These are phyloP conservation scores for Penicillium italicum DNA, from an alignment of 2,329 filamentous ascomycete genomes.

Conservation along the genomic window DNA sequence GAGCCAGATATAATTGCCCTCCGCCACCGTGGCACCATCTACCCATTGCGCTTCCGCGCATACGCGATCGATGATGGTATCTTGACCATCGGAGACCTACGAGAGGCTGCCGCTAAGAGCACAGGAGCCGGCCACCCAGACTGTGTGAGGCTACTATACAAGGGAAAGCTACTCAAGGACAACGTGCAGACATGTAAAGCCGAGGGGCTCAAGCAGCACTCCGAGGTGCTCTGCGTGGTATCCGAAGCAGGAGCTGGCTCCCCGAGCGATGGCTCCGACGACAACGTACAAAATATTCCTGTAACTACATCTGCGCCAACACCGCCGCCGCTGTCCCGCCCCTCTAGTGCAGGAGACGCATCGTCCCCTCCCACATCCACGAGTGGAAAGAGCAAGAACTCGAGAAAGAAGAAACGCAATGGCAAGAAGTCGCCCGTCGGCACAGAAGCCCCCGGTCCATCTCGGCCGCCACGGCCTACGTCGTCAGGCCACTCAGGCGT, in stretches of 20 bases:
- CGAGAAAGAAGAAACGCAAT: constrained; percentile 28
- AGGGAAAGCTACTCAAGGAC: constrained; percentile 45
- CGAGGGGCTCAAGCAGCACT: constrained; percentile 48
- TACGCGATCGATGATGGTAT: constrained; percentile 48
- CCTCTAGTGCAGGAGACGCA: constrained; percentile 20
- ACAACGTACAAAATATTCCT: constrained; percentile 12
- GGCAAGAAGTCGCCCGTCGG: constrained; percentile 12
- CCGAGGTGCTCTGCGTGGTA: constrained; percentile 46
- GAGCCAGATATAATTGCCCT: constrained; percentile 45
- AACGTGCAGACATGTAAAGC: constrained; percentile 39
- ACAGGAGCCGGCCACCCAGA: constrained; percentile 36
- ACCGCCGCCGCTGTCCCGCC: constrained; percentile 1
- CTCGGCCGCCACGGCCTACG: constrained; percentile 16
- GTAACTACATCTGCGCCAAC: constrained; percentile 1
- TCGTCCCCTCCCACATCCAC: constrained; percentile 13
- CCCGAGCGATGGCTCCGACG: constrained; percentile 33
- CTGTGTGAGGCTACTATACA: constrained; percentile 46
- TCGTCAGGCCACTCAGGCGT: constrained; percentile 13
- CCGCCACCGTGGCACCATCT: constrained; percentile 41
- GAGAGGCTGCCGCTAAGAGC: constrained; percentile 39
- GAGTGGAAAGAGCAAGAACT: constrained; percentile 20
- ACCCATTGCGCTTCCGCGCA: constrained; percentile 44
- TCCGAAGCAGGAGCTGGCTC: constrained; percentile 37
- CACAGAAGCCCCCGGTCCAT: constrained; percentile 15
- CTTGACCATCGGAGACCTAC: constrained; percentile 42